Conservation (phyloP, 129 eudicot genomes). For the Lactuca sativa region DNA sequence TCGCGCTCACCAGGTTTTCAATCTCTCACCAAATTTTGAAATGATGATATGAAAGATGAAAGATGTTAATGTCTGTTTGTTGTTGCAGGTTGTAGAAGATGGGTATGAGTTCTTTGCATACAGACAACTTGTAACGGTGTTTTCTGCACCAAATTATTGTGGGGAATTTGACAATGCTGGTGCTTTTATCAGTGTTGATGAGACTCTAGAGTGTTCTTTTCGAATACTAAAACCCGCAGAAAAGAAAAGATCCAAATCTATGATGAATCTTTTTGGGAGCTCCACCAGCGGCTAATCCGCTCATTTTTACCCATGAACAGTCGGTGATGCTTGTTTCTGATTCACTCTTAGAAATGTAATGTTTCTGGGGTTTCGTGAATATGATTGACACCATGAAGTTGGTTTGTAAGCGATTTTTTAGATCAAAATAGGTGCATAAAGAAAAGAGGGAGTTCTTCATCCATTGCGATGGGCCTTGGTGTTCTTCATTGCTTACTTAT, state of each 20-base stretch:
- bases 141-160: constrained; percentile 49
- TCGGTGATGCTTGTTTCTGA: not conserved
- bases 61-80: not conserved
- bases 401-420: not conserved
- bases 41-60: not conserved
- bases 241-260: constrained; percentile 41
- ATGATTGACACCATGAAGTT: not conserved
- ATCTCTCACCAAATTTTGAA: not conserved
- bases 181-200: constrained; percentile 56
- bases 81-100: constrained; percentile 55
- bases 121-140: constrained; percentile 47
- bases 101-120: constrained; percentile 56
- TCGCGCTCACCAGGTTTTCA: constrained; percentile 65
- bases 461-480: too few species aligned
- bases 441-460: not conserved
- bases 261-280: constrained; percentile 44
- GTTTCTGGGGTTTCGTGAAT: not conserved
- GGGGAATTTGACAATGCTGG: constrained; percentile 49
- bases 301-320: not conserved
- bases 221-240: constrained; percentile 52
- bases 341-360: not conserved
- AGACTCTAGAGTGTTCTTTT: constrained; percentile 49
- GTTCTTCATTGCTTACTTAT: too few species aligned
- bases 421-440: not conserved
- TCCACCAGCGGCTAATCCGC: constrained; percentile 26